Base-by-base conservation (phyloP, 129 eudicot species). In the Artemisia argyi region DNA sequence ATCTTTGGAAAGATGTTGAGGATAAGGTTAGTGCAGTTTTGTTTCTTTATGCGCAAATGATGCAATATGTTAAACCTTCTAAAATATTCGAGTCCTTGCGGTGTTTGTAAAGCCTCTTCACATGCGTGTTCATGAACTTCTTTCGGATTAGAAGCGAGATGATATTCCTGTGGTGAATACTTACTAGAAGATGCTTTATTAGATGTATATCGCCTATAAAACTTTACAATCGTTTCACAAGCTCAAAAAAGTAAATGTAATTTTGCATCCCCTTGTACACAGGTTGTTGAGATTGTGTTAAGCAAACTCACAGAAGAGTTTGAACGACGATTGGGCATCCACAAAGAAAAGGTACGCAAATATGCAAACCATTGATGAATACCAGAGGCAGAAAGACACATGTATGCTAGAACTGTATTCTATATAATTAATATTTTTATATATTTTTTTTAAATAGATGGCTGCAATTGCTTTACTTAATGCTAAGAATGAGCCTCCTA, bases 141-240 rank as follows among this genome's bases (percentile, higher is more conserved):
- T 94, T 59, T 57, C 56, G 30, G 92, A 84, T 73, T 85, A 85
- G 73, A 89, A 82, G 80, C 86, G 56, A 76, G 92, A 85, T 69
- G 96, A 93, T 44, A 77, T 93, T 73, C 96, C 95, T 44, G 7
- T 66, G 65, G 98, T 93, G 80, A 81, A 95, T 80, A 49, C 26
- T 76, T n/a, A 28, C 22, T 65, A 4, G 57, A 1, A 39, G 49
- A 75, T 55, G 39, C 10, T 55, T 22, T 55, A 16, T 48, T n/a
- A n/a, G n/a, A 65, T 24, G 51, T 28, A 35, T 11, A 66, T 46
- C 5, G 3, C n/a, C 13, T 46, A 1, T 20, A 22, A 14, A 16
- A 19, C 28, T 67, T 20, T 57, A 7, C 15, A 71, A 63, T n/a
- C 17, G 2, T 51, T 62, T 61, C 66, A 53, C 46, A 72, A 53